Evolutionary conservation across 1,284 basidiomycete species (phyloP).

Genomic region (Takashimella koratensis): DNA sequence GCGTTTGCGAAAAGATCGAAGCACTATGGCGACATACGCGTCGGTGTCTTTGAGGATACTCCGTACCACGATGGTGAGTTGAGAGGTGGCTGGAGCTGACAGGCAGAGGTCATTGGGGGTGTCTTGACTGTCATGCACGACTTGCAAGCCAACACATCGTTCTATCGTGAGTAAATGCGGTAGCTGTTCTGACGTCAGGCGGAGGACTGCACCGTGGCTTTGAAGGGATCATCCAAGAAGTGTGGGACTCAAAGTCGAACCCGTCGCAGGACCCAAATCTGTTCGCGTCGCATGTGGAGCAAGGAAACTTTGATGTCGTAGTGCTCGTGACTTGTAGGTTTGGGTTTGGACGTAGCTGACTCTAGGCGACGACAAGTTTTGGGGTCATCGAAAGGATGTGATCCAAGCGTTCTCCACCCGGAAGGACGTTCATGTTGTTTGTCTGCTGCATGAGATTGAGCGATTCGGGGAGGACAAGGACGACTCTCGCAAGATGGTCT

Average conservation of each 20-base stretch:
- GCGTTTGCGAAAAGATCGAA: no score
- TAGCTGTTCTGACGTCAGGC: background rate
- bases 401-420: background rate
- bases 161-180: background rate
- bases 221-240: background rate
- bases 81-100: background rate
- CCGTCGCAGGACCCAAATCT: background rate
- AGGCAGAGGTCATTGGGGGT: background rate
- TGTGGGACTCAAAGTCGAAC: background rate
- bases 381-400: background rate
- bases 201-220: background rate
- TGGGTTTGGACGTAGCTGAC: background rate
- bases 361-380: conserved; percentile 1
- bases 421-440: background rate
- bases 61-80: conserved; percentile 1
- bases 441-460: conserved; percentile 1
- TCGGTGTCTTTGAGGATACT: background rate
- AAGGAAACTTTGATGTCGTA: background rate
- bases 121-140: background rate
- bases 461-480: background rate
- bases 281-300: background rate
- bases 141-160: background rate
- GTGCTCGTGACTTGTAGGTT: background rate
- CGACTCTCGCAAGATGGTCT: background rate
- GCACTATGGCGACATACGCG: background rate